These are phyloP conservation scores for Nidula microcarpa DNA, from an alignment of 768 basidiomycete species.

Conservation along the genomic window DNA sequence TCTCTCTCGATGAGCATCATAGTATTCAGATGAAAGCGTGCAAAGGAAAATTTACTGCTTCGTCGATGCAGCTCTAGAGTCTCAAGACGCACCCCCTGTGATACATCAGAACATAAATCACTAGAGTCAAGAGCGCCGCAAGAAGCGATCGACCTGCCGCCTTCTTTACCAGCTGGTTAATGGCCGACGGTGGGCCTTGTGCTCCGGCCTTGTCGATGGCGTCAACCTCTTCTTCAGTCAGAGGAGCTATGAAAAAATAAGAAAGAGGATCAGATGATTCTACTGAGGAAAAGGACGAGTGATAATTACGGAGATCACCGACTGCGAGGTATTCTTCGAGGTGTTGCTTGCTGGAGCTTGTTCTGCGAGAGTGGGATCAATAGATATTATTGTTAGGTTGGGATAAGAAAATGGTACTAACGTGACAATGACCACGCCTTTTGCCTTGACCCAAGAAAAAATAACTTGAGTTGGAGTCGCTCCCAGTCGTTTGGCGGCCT, in stretches of 20 bases:
- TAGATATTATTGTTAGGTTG: not conserved
- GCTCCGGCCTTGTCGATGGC: constrained; percentile 65
- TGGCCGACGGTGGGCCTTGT: constrained; percentile 35
- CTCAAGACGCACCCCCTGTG: not conserved
- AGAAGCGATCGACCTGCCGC: not conserved
- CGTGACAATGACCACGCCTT: constrained; percentile 69
- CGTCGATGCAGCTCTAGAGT: not conserved
- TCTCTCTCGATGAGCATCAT: not conserved
- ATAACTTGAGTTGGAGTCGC: constrained; percentile 63
- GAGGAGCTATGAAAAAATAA: constrained; percentile 29
- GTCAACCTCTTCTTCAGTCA: constrained; percentile 55
- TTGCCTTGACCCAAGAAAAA: constrained; percentile 65
- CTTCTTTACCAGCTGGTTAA: too few relatives aligned
- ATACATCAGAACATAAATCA: not conserved
- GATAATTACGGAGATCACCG: constrained; percentile 43
- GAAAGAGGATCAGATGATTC: not conserved
- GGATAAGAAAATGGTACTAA: constrained; percentile 20
- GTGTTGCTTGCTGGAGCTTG: constrained; percentile 56
- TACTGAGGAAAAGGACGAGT: not conserved
- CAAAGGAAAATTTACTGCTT: not conserved
- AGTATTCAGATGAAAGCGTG: not conserved
- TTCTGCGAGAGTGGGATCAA: constrained; percentile 28
- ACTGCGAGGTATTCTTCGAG: constrained; percentile 67
- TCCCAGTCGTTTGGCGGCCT: constrained; percentile 49
- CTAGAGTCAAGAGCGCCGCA: not conserved